Evolutionary conservation across 352 stramenopile genomes (phyloP).

Genomic region (Pythium oligandrum): DNA sequence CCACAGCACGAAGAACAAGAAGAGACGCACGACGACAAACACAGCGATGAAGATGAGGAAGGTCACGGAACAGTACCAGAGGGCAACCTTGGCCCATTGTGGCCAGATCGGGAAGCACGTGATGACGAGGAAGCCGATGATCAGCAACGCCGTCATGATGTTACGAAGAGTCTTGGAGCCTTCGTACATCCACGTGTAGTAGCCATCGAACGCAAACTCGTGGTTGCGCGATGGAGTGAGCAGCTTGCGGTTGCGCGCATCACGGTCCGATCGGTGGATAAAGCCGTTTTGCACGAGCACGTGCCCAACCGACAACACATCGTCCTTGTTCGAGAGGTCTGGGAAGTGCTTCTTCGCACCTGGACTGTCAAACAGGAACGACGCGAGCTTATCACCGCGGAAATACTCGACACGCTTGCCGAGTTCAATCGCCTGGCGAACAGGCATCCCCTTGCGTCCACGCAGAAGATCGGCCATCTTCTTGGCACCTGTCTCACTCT

Average conservation of each 20-base stretch:
- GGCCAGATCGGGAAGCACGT: constrained; percentile 99
- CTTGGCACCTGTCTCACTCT: constrained; percentile 66
- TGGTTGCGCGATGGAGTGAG: constrained; percentile 79
- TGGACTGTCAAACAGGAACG: constrained; percentile 77
- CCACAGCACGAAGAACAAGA: constrained; percentile 97
- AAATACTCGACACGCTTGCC: constrained; percentile 92
- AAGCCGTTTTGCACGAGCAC: constrained; percentile 75
- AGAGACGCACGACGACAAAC: constrained; percentile 93
- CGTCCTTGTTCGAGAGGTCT: constrained; percentile 73
- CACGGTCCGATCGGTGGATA: constrained; percentile 85
- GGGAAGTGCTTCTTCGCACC: constrained; percentile 83
- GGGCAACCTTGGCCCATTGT: constrained; percentile 95
- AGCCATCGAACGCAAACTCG: constrained; percentile 94
- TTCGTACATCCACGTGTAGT: constrained; percentile 99
- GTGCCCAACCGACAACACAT: constrained; percentile 65
- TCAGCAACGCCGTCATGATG: constrained; percentile 95
- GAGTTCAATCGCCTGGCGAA: constrained; percentile 86
- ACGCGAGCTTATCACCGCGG: constrained; percentile 84
- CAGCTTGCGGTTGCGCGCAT: constrained; percentile 83
- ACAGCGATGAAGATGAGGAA: constrained; percentile 98
- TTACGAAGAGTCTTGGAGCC: constrained; percentile 97
- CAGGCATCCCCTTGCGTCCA: constrained; percentile 82
- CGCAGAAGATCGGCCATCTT: constrained; percentile 84
- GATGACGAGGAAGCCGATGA: constrained; percentile 96
- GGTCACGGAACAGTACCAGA: constrained; percentile 99